These are phyloP conservation scores for Gliomastix tumulicola DNA, from an alignment of 2,329 filamentous ascomycete species.

Conservation along the genomic window DNA sequence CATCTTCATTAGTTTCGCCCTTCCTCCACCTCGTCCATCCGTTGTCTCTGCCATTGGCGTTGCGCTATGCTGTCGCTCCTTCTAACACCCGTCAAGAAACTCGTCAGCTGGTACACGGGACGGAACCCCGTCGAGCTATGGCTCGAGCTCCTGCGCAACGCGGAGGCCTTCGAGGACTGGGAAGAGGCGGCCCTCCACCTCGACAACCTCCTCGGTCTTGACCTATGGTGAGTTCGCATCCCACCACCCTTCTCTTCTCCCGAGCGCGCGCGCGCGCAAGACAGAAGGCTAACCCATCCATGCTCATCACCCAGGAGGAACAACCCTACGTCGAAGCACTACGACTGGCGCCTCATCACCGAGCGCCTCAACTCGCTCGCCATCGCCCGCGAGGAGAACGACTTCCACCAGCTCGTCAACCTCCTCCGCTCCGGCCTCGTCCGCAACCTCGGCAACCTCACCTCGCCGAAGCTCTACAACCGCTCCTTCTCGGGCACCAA, in stretches of 20 bases:
- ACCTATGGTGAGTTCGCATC: slow-evolving; percentile 57
- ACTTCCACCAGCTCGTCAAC: slow-evolving; percentile 70
- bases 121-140: slow-evolving; percentile 60
- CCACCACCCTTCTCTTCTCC: not conserved
- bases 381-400: slow-evolving; percentile 60
- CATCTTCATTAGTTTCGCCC: slow-evolving; percentile 6
- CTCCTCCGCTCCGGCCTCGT: slow-evolving; percentile 73
- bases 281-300: not conserved
- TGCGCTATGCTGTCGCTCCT: slow-evolving; percentile 1
- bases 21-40: slow-evolving; percentile 1
- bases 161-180: slow-evolving; percentile 77
- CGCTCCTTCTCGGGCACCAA: slow-evolving; percentile 85
- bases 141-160: slow-evolving; percentile 57
- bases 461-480: slow-evolving; percentile 73
- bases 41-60: not conserved
- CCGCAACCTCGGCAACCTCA: slow-evolving; percentile 88
- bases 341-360: slow-evolving; percentile 80
- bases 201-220: slow-evolving; percentile 74
- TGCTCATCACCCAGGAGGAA: slow-evolving; percentile 54
- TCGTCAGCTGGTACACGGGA: slow-evolving; percentile 59
- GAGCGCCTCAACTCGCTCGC: slow-evolving; percentile 67
- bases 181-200: slow-evolving; percentile 74
- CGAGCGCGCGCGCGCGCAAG: not conserved
- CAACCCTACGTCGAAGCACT: slow-evolving; percentile 71
- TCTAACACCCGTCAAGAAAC: slow-evolving; percentile 45